Base-by-base conservation (phyloP, 2,329 filamentous ascomycete species). In the Fusarium piperis region DNA sequence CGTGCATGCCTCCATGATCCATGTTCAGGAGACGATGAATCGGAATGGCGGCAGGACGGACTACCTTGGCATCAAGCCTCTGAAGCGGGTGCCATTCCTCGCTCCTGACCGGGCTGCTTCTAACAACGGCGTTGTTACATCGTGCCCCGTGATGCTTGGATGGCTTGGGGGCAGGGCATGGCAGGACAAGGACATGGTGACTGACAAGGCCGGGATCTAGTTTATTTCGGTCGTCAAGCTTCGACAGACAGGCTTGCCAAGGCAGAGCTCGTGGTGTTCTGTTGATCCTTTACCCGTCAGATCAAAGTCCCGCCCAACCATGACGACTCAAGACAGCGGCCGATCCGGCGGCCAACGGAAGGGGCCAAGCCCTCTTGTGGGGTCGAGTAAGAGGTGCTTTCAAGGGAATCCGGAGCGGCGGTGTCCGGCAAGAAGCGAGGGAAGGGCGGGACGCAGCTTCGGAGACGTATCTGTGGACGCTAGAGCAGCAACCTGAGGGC, bases 361-460 rank as follows among this genome's bases (percentile, higher is more conserved):
- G 46, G 57, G 57, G 56, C n/a, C 56, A 35, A 59, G 57, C 38
- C 28, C 28, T 44, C 56, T 6, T 35, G 58, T 53, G 44, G 58
- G 26, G 46, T 16, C 32, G 3, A 51, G 12, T 33, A 53, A 38
- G 33, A 38, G 46, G 60, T 39, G 44, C 18, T 36, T 41, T 30
- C 20, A 52, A 56, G 55, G 55, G 33, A 55, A 61, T 48, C 46
- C 60, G 61, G 62, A 65, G 58, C 56, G 51, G 64, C 57, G 64
- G 64, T 58, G 60, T 52, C 58, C 62, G 63, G 63, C 55, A 59
- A 46, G 56, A 71, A 59, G 66, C 68, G 67, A 72, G 36, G 33
- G 46, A 57, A 30, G 41, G 38, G 28, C 62, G 64, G 53, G 61
- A 60, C 41, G 44, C 53, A 55, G 52, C 41, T 35, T 67, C 57